Percentiles rank a stretch among this genome's conserved stretches.
These are phyloP conservation scores for Atkinsonella texensis DNA, from an alignment of 2,329 filamentous ascomycete species.

Conservation along the genomic window DNA sequence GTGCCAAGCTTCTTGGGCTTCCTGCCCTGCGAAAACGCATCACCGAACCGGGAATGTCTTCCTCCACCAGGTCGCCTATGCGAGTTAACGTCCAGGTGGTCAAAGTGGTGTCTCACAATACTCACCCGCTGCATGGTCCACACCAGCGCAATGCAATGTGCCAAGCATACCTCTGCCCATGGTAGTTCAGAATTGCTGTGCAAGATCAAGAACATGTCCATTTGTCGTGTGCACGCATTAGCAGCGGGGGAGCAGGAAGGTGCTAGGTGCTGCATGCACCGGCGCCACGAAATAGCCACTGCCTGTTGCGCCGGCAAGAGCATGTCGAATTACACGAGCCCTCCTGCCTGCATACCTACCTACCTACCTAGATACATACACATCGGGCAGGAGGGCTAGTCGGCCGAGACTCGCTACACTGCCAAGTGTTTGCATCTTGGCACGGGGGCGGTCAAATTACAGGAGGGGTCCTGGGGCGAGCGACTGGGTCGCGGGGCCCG, in stretches of 20 bases:
- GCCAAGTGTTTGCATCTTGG: too few relatives aligned
- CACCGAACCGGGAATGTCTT: too few relatives aligned
- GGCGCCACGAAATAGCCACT: neutral
- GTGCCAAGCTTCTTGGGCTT: too few relatives aligned
- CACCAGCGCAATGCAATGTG: neutral
- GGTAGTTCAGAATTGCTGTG: neutral
- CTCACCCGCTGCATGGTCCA: neutral
- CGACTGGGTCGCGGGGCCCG: too few relatives aligned
- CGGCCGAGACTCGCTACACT: too few relatives aligned
- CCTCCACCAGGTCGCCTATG: neutral
- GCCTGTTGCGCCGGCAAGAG: neutral
- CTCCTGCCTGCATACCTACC: too few relatives aligned
- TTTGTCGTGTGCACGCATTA: neutral
- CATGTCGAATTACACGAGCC: neutral
- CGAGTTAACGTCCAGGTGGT: neutral
- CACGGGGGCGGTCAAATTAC: too few relatives aligned
- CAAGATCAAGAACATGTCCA: neutral
- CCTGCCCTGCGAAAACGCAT: too few relatives aligned
- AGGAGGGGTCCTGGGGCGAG: too few relatives aligned
- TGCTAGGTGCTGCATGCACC: neutral
- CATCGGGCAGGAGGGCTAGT: too few relatives aligned
- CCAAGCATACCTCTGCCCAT: neutral
- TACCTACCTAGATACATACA: too few relatives aligned
- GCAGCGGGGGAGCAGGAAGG: too few relatives aligned
- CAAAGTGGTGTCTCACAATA: neutral